A percentile compares a stretch with the other conserved stretches of the same genome.
Conservation (phyloP, 352 stramenopile genomes). For the Globisporangium uncinulatum region DNA sequence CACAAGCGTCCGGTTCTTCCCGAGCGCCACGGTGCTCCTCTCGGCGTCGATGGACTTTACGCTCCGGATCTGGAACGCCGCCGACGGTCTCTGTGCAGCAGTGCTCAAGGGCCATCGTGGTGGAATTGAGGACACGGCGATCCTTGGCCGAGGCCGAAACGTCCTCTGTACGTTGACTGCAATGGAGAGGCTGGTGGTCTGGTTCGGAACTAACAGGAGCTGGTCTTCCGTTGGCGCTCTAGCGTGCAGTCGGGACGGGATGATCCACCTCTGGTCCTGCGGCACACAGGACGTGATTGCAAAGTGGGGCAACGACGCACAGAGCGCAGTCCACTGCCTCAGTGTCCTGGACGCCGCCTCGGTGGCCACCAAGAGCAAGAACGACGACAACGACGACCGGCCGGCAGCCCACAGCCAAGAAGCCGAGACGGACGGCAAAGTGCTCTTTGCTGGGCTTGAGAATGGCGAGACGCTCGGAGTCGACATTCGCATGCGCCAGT, state of each 20-base stretch:
- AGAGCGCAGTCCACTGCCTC: constrained; percentile 47
- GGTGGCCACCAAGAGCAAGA: not conserved
- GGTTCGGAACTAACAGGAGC: too few relatives aligned
- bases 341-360: constrained; percentile 34
- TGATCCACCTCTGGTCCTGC: constrained; percentile 65
- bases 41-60: constrained; percentile 71
- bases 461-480: constrained; percentile 54
- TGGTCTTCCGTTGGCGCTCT: constrained; percentile 1
- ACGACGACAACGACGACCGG: constrained; percentile 10
- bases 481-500: constrained; percentile 39
- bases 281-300: constrained; percentile 47
- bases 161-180: constrained; percentile 52
- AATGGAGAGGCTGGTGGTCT: too few relatives aligned
- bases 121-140: constrained; percentile 49
- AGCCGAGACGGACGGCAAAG: constrained; percentile 53
- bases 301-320: constrained; percentile 54
- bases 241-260: constrained; percentile 56
- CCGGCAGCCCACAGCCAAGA: constrained; percentile 20
- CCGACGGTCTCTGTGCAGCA: constrained; percentile 38
- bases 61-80: constrained; percentile 59
- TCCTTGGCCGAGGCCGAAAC: constrained; percentile 60
- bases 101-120: constrained; percentile 54
- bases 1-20: constrained; percentile 55
- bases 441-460: constrained; percentile 59
- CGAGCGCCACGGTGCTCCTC: constrained; percentile 62